Percentiles rank a stretch among this genome's conserved stretches.
phyloP scores from a whole-genome alignment of 2,329 filamentous ascomycete species.

The Triangularia verruculosa region DNA sequence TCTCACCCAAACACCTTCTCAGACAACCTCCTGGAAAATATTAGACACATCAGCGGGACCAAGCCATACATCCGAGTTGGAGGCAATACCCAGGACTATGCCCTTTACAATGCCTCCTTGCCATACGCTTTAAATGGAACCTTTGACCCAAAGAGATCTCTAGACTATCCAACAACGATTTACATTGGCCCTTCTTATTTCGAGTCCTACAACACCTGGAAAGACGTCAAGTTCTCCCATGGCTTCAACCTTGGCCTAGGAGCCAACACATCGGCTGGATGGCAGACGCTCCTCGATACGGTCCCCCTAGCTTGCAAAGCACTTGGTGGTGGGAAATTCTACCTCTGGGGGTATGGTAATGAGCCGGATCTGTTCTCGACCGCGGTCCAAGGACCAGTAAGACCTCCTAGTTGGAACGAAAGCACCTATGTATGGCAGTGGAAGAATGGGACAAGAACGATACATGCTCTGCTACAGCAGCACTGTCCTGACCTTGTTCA shows the following conservation, averaged over 20 bases:
- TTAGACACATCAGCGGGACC: conserved; percentile 51
- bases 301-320: conserved; percentile 57
- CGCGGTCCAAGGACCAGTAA: conserved; percentile 48
- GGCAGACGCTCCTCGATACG: conserved; percentile 51
- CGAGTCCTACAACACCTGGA: conserved; percentile 59
- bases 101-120: conserved; percentile 55
- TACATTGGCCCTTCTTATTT: conserved; percentile 61
- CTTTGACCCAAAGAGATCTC: conserved; percentile 46
- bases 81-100: conserved; percentile 66
- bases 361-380: conserved; percentile 60
- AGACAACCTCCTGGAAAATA: conserved; percentile 56
- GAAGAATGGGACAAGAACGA: conserved; percentile 51
- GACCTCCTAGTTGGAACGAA: conserved; percentile 54
- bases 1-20: conserved; percentile 58
- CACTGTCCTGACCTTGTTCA: conserved; percentile 49
- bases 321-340: conserved; percentile 47
- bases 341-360: conserved; percentile 62
- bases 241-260: conserved; percentile 59
- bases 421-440: conserved; percentile 55
- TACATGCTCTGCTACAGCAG: conserved; percentile 43
- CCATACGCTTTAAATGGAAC: conserved; percentile 51
- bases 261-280: conserved; percentile 49
- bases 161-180: conserved; percentile 60
- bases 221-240: conserved; percentile 54
- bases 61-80: conserved; percentile 62